Percentiles rank a stretch among this genome's conserved stretches.
phyloP scores from a whole-genome alignment of 2,329 filamentous ascomycete species.

The Zalaria obscura region DNA sequence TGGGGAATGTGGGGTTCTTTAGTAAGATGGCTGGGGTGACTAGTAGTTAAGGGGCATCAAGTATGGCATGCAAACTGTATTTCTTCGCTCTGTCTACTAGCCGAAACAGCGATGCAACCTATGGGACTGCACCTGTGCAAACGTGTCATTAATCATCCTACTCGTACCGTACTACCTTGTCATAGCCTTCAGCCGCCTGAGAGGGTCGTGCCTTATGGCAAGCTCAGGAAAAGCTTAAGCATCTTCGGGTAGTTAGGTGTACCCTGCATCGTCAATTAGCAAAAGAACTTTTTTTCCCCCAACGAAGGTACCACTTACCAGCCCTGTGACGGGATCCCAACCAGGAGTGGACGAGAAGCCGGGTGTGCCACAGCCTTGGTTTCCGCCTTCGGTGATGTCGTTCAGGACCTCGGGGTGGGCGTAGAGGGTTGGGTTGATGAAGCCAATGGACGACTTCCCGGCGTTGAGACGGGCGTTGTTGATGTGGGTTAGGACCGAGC shows the following conservation, averaged over 20 bases:
- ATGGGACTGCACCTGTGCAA: too few species aligned
- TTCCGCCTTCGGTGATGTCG: slow-evolving; percentile 24
- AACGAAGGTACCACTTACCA: slow-evolving; percentile 1
- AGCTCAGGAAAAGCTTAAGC: slow-evolving; percentile 13
- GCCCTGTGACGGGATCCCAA: slow-evolving; percentile 21
- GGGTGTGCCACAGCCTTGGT: slow-evolving; percentile 23
- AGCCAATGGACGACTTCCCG: slow-evolving; percentile 26
- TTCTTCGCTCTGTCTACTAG: too few species aligned
- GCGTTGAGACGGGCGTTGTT: slow-evolving; percentile 23
- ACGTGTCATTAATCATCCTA: too few species aligned
- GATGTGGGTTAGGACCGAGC: slow-evolving; percentile 32
- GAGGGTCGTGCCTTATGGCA: slow-evolving; percentile 7
- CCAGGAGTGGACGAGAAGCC: slow-evolving; percentile 14
- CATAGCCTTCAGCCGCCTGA: too few species aligned
- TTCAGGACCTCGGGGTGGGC: slow-evolving; percentile 25
- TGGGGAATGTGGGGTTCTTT: slow-evolving; percentile 30
- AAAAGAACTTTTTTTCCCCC: neutral
- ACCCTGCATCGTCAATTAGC: slow-evolving; percentile 2
- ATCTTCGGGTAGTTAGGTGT: slow-evolving; percentile 19
- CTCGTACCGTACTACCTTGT: too few species aligned
- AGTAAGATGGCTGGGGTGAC: neutral
- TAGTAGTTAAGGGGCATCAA: too few species aligned
- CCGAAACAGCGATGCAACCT: too few species aligned
- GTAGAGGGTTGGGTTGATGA: slow-evolving; percentile 31
- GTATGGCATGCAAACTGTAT: too few species aligned